Conservation (phyloP, 2,329 filamentous ascomycete species). For the Fusarium humuli region DNA sequence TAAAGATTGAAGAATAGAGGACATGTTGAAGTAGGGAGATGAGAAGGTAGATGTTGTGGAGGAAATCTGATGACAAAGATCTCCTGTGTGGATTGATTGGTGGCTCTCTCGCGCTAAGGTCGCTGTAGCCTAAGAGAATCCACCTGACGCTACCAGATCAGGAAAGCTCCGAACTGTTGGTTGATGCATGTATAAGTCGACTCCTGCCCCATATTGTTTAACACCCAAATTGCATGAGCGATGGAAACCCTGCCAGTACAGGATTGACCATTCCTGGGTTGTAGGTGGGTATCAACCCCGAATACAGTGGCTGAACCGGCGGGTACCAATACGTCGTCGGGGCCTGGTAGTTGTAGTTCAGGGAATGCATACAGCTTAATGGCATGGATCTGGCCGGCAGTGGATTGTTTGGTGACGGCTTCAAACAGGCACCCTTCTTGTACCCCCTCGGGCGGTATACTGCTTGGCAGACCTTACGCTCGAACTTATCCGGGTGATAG, state of each 20-base stretch:
- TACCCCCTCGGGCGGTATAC: conserved; percentile 26
- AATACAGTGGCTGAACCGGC: neutral
- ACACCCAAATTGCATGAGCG: neutral
- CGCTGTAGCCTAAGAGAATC: neutral
- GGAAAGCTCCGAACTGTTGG: too few relatives aligned
- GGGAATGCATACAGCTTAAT: neutral
- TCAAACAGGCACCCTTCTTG: neutral
- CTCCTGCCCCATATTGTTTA: neutral
- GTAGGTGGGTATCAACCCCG: neutral
- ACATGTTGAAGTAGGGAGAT: neutral
- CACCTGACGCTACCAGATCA: neutral
- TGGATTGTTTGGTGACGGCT: neutral
- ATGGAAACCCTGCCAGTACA: neutral
- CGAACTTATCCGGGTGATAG: neutral
- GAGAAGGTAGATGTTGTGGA: neutral
- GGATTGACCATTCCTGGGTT: neutral
- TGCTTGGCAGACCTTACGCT: neutral
- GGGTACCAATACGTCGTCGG: neutral
- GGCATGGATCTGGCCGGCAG: neutral
- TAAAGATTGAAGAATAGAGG: too few relatives aligned
- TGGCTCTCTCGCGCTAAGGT: neutral
- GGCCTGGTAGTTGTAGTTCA: neutral
- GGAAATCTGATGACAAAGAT: neutral
- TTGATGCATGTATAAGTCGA: too few relatives aligned
- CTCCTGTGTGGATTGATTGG: neutral